phyloP scores from a whole-genome alignment of 306 rosid genomes.

The Cucurbita moschata region DNA sequence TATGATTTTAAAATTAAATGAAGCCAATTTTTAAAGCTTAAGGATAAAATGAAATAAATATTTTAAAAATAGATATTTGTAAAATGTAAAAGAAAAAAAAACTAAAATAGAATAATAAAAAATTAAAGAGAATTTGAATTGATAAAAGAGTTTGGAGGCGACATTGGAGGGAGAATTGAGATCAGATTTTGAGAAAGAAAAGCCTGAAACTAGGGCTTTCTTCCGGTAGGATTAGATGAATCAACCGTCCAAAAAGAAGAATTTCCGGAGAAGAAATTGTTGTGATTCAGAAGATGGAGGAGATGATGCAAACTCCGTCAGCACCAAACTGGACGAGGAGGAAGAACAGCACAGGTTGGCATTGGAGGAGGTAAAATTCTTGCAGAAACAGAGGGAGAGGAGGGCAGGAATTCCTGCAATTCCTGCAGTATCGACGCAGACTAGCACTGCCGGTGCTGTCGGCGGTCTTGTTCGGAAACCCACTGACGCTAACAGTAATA shows the following conservation, averaged over 20 bases:
- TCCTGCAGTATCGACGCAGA: conserved; percentile 6
- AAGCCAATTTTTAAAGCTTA: too few species aligned
- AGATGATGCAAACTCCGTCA: background rate
- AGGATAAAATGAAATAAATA: too few species aligned
- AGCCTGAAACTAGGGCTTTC: background rate
- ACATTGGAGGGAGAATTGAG: background rate
- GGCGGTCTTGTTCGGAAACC: background rate
- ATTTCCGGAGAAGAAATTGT: conserved; percentile 12
- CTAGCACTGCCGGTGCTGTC: background rate
- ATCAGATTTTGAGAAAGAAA: background rate
- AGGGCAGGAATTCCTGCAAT: conserved; percentile 71
- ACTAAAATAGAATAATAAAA: too few species aligned
- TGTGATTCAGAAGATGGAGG: background rate
- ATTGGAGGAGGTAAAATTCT: conserved; percentile 81
- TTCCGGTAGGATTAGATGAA: background rate
- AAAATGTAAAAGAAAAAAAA: too few species aligned
- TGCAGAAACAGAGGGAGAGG: conserved; percentile 87
- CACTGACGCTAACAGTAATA: too few species aligned
- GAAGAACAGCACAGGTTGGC: conserved; percentile 40
- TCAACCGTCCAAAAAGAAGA: conserved; percentile 5
- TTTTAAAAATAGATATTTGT: too few species aligned
- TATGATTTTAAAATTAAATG: too few species aligned
- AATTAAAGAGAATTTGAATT: background rate
- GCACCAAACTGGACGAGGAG: background rate
- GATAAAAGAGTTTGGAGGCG: background rate